Conservation (phyloP, 345 rosid species). For the Boechera stricta region DNA sequence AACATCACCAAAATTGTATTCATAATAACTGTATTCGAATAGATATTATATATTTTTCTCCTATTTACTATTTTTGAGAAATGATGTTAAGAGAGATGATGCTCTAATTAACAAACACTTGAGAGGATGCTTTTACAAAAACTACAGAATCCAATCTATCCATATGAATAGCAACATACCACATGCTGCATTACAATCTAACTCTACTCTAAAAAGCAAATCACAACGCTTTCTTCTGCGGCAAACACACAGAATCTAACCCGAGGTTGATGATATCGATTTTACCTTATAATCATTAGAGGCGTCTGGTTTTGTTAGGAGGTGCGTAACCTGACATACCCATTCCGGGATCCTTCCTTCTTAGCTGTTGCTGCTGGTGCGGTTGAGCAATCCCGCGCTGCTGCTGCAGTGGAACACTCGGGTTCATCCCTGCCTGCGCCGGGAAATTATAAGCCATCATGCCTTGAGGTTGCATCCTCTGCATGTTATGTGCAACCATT, state of each 20-base stretch:
- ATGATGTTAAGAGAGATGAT: constrained; percentile 4
- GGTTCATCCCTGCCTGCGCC: constrained; percentile 77
- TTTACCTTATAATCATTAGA: constrained; percentile 42
- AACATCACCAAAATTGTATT: not conserved
- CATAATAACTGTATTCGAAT: not conserved
- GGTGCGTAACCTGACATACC: constrained; percentile 87
- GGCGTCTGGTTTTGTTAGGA: constrained; percentile 84
- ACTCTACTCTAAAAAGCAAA: constrained; percentile 21
- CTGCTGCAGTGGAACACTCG: constrained; percentile 79
- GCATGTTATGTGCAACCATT: constrained; percentile 70
- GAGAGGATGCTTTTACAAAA: constrained; percentile 30
- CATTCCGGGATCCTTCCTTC: constrained; percentile 87
- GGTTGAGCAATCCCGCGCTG: constrained; percentile 71
- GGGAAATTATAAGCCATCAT: constrained; percentile 72
- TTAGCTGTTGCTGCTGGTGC: constrained; percentile 76
- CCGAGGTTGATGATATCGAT: not conserved
- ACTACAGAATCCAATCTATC: constrained; percentile 28
- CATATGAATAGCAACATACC: constrained; percentile 35
- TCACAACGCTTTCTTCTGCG: constrained; percentile 10
- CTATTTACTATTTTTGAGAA: not conserved
- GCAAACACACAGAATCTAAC: constrained; percentile 13
- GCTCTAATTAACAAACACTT: constrained; percentile 34
- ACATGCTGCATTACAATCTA: constrained; percentile 30
- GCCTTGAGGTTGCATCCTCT: constrained; percentile 80
- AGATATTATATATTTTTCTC: not conserved